Conservation (phyloP, 768 basidiomycete genomes). For the Pholiota microspora region DNA sequence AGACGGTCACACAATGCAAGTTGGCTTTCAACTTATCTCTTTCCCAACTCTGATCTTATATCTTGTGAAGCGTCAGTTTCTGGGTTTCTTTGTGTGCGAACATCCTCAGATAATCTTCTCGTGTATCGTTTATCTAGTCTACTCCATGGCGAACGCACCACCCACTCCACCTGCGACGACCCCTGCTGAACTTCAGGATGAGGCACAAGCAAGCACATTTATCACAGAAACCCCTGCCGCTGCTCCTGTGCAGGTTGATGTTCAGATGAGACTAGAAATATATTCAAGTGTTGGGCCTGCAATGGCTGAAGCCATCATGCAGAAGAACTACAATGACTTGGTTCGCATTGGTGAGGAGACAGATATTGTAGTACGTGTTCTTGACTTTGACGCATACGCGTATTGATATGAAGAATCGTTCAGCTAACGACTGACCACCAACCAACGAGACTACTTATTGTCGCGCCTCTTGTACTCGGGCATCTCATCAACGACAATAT, state of each 20-base stretch:
- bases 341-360: slow-evolving; percentile 46
- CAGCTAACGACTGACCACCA: slow-evolving; percentile 38
- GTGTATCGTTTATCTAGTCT: background rate
- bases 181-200: slow-evolving; percentile 53
- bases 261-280: slow-evolving; percentile 27
- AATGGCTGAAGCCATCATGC: slow-evolving; percentile 43
- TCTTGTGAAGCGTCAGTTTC: background rate
- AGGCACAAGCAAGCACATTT: slow-evolving; percentile 31
- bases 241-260: slow-evolving; percentile 11
- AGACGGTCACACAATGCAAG: background rate
- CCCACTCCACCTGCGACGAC: slow-evolving; percentile 65
- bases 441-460: slow-evolving; percentile 47
- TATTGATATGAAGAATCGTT: background rate
- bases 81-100: background rate
- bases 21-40: no score
- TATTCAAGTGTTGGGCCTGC: slow-evolving; percentile 46
- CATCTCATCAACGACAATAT: slow-evolving; percentile 64
- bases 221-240: slow-evolving; percentile 16
- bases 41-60: background rate
- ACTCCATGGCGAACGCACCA: slow-evolving; percentile 54
- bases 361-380: slow-evolving; percentile 49
- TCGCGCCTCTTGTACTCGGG: slow-evolving; percentile 59
- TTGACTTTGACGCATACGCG: background rate
- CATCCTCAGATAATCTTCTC: background rate
- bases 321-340: slow-evolving; percentile 41